These are phyloP conservation scores for Leishmania turanica DNA, from an alignment of 208 protist genomes.

Conservation along the genomic window DNA sequence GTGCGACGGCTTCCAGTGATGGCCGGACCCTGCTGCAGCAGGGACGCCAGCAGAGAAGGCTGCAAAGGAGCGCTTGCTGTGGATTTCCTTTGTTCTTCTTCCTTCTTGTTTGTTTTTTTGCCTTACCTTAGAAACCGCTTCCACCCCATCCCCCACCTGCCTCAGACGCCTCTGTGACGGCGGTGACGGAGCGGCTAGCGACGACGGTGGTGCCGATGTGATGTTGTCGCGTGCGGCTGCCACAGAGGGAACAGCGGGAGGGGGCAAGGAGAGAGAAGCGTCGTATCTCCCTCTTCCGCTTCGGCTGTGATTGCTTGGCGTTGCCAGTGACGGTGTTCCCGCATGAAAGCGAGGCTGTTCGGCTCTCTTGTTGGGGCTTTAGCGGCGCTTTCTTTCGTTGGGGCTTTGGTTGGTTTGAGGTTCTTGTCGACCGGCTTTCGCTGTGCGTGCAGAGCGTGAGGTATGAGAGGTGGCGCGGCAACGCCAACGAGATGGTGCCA, in stretches of 20 bases:
- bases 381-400: neutral
- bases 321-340: neutral
- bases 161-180: neutral
- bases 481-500: neutral
- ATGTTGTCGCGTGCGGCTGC: neutral
- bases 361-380: neutral
- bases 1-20: neutral
- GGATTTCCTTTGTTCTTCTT: neutral
- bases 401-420: neutral
- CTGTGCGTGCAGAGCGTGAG: neutral
- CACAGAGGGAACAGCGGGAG: neutral
- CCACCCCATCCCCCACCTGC: neutral
- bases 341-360: neutral
- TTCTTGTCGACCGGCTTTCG: neutral
- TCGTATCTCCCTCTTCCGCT: neutral
- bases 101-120: neutral
- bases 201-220: neutral
- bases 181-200: neutral
- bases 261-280: neutral
- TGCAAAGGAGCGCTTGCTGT: neutral
- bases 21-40: neutral
- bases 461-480: neutral
- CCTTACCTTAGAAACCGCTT: neutral
- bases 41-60: neutral
- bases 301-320: neutral